A percentile compares a stretch with the other conserved stretches of the same genome.
Evolutionary conservation across 352 stramenopile genomes (phyloP).

Genomic region (Phytophthora pseudosyringae): DNA sequence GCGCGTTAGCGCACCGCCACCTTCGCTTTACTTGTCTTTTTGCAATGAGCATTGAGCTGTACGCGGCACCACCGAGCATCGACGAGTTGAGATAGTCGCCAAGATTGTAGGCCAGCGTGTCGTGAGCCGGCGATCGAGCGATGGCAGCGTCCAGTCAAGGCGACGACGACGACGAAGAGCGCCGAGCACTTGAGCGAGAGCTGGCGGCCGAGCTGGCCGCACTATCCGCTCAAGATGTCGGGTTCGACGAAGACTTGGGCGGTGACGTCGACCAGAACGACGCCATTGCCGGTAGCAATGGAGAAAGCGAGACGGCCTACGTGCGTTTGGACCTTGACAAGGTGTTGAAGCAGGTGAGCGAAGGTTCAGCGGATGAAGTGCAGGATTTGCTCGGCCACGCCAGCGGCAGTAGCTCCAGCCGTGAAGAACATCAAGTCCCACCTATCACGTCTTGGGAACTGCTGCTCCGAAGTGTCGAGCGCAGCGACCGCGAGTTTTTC

Average conservation of each 20-base stretch:
- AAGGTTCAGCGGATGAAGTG: background rate
- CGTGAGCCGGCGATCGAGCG: background rate
- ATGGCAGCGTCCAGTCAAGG: constrained; percentile 28
- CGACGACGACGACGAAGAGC: constrained; percentile 51
- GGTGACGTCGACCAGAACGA: constrained; percentile 7
- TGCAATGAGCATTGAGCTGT: constrained; percentile 15
- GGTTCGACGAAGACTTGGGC: constrained; percentile 19
- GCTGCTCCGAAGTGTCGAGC: constrained; percentile 46
- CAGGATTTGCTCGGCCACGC: background rate
- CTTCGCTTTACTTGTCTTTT: background rate
- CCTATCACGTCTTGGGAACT: constrained; percentile 29
- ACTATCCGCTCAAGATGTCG: constrained; percentile 28
- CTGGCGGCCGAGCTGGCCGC: constrained; percentile 45
- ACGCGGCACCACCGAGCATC: background rate
- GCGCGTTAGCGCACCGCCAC: constrained; percentile 1
- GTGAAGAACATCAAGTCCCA: background rate
- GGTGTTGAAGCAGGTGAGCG: constrained; percentile 24
- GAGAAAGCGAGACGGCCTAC: constrained; percentile 20
- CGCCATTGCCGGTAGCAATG: background rate
- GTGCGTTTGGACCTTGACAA: constrained; percentile 44
- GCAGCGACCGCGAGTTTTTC: constrained; percentile 53
- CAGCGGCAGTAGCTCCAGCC: background rate
- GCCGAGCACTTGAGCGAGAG: constrained; percentile 51
- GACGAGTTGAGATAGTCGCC: constrained; percentile 6
- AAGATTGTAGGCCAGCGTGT: background rate